Evolutionary conservation across 225 moss, liverwort and hornwort species (phyloP), one percentile per base, ranked within the genome.

Genomic region (Anthoceros angustus): DNA sequence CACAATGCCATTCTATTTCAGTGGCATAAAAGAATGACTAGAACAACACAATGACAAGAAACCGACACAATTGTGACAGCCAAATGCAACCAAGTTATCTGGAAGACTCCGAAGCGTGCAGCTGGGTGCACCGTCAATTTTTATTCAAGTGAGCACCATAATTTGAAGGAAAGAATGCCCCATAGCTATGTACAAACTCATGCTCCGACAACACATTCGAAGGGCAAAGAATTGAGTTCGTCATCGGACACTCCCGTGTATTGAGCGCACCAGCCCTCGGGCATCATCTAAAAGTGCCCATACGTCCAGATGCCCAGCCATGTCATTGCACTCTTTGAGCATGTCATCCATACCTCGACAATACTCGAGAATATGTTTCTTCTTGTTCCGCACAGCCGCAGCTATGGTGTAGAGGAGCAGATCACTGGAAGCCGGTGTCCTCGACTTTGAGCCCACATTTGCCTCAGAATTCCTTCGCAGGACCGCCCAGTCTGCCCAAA

Each of bases 401-500:
- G 86, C 85, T 68, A 98, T 86, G 5, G 84, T 77, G 65, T 84
- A 98, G 21, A 98, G 71, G 63, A 98, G 72, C 65, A 98, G 72
- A 73, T 92, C 98, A 42, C 84, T 71, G 9, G 92, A 87, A 40
- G 98, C 89, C 62, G 98, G 89, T 5, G 74, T 66, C 77, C 72
- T 74, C 84, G 71, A 67, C 73, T 75, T 42, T 6, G 42, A 32
- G 40, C 62, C 43, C 11, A 38, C 71, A 64, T 70, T 69, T 38
- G 38, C 38, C 24, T 26, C 69, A 12, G 48, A 12, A 25, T 61
- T 68, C 69, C 70, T 43, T 68, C 72, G 73, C 14, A 98, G 79
- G 20, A 83, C 87, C 46, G 98, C 92, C 98, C 92, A 83, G 76
- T 98, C 98, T 3, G 87, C 92, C 98, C 98, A 98, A 72, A 89